Conservation (phyloP, 169 alveolate genomes). For the Babesia gibsoni region DNA sequence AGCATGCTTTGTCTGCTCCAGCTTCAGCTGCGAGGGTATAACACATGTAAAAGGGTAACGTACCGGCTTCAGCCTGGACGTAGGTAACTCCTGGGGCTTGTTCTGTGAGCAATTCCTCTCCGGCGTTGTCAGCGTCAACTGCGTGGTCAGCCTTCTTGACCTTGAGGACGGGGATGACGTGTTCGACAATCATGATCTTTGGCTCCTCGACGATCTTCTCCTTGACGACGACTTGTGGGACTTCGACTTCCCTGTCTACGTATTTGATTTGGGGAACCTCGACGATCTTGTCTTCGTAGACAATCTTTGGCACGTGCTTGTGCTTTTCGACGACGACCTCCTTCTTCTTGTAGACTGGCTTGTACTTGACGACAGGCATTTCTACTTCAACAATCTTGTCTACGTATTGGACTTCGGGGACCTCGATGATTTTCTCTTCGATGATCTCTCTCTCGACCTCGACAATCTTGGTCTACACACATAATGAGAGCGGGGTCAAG, state of each 20-base stretch:
- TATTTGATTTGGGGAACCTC: conserved; percentile 81
- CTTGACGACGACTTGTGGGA: conserved; percentile 75
- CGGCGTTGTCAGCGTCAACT: conserved; percentile 64
- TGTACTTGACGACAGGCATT: conserved; percentile 74
- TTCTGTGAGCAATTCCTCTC: conserved; percentile 62
- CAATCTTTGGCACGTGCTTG: conserved; percentile 74
- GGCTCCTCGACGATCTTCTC: conserved; percentile 79
- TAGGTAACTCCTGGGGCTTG: conserved; percentile 33
- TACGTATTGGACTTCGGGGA: conserved; percentile 79
- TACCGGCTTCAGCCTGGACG: conserved; percentile 61
- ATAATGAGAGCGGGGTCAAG: background rate
- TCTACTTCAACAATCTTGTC: conserved; percentile 78
- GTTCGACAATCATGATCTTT: conserved; percentile 77
- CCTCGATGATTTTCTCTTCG: conserved; percentile 79
- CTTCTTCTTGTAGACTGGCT: conserved; percentile 75
- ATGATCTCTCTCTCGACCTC: conserved; percentile 75
- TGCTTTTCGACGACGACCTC: conserved; percentile 76
- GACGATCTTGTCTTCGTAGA: conserved; percentile 78
- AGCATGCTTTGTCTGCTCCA: conserved; percentile 41
- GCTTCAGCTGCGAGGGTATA: conserved; percentile 19
- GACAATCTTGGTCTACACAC: conserved; percentile 71
- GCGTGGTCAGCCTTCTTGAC: conserved; percentile 71
- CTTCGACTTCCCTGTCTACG: conserved; percentile 79
- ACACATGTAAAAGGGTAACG: background rate
- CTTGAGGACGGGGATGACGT: conserved; percentile 77